Percentiles rank a stretch among this genome's conserved stretches.
Conservation (phyloP, 2,329 filamentous ascomycete species). For the Penicillium sp. region DNA sequence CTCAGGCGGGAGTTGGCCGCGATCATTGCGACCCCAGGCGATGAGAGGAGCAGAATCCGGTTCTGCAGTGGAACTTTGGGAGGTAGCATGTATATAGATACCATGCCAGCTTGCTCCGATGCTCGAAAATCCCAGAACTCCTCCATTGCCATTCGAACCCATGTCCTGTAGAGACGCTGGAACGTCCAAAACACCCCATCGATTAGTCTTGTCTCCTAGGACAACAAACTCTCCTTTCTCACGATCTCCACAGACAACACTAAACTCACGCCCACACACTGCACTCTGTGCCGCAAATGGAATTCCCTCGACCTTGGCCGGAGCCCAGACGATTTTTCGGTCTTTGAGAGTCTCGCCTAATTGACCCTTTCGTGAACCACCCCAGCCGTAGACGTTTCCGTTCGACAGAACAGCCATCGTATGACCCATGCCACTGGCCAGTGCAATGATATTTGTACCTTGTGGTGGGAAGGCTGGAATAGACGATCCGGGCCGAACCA, state of each 20-base stretch:
- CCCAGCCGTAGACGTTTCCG: constrained; percentile 87
- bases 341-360: constrained; percentile 64
- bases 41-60: constrained; percentile 61
- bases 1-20: constrained; percentile 75
- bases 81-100: constrained; percentile 67
- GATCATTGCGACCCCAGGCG: constrained; percentile 85
- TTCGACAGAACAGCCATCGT: constrained; percentile 73
- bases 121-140: constrained; percentile 38
- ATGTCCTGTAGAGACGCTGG: constrained; percentile 48
- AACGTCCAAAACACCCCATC: constrained; percentile 67
- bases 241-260: constrained; percentile 67
- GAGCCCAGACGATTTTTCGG: constrained; percentile 60
- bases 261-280: constrained; percentile 85
- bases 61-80: constrained; percentile 26
- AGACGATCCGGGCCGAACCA: constrained; percentile 41
- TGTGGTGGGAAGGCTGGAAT: constrained; percentile 70
- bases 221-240: constrained; percentile 66
- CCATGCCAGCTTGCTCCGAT: constrained; percentile 83
- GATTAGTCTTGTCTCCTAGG: constrained; percentile 70
- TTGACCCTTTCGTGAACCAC: constrained; percentile 83
- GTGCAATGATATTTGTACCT: constrained; percentile 63
- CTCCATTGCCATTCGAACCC: background rate
- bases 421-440: constrained; percentile 80
- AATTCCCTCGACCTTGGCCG: constrained; percentile 65
- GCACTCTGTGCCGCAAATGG: constrained; percentile 69